Percentiles rank a stretch among this genome's conserved stretches.
Evolutionary conservation across 1,284 basidiomycete species (phyloP).

Genomic region (Cutaneotrichosporon dermatis): DNA sequence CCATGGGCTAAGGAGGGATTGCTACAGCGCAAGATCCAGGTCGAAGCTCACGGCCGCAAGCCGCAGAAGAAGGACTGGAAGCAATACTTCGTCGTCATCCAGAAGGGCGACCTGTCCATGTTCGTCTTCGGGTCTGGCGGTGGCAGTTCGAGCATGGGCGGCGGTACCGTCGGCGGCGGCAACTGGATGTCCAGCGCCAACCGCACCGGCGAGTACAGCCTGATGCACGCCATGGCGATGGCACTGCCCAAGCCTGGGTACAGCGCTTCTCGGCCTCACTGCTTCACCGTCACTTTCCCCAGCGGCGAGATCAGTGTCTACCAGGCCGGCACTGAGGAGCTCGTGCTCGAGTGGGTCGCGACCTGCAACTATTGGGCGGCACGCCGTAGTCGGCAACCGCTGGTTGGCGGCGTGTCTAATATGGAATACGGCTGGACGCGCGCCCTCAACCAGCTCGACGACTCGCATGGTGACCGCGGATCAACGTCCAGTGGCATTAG

Average conservation of each 20-base stretch:
- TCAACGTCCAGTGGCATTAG: too few relatives aligned
- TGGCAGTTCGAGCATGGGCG: conserved; percentile 50
- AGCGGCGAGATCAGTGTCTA: conserved; percentile 90
- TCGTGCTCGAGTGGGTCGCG: conserved; percentile 95
- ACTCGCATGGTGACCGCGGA: conserved; percentile 26
- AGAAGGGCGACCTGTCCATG: conserved; percentile 89
- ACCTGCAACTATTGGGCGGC: conserved; percentile 99
- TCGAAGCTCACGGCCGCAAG: conserved; percentile 66
- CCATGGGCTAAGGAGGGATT: conserved; percentile 99
- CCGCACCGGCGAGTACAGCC: conserved; percentile 68
- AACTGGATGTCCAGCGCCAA: conserved; percentile 90
- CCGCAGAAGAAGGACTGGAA: conserved; percentile 77
- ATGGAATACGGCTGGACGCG: conserved; percentile 99
- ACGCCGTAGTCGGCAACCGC: conserved; percentile 82
- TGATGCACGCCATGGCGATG: conserved; percentile 84
- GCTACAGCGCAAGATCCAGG: conserved; percentile 88
- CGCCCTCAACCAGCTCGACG: conserved; percentile 13
- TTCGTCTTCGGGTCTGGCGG: conserved; percentile 73
- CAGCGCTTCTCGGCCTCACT: conserved; percentile 79
- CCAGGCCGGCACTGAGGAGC: conserved; percentile 94
- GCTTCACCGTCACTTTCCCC: conserved; percentile 88
- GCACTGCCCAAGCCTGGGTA: conserved; percentile 84
- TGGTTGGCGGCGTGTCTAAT: conserved; percentile 91
- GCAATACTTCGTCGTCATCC: conserved; percentile 92
- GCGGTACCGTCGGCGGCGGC: conserved; percentile 76